Evolutionary conservation across 2,329 filamentous ascomycete genomes (phyloP).

Genomic region (Massarina eburnea): DNA sequence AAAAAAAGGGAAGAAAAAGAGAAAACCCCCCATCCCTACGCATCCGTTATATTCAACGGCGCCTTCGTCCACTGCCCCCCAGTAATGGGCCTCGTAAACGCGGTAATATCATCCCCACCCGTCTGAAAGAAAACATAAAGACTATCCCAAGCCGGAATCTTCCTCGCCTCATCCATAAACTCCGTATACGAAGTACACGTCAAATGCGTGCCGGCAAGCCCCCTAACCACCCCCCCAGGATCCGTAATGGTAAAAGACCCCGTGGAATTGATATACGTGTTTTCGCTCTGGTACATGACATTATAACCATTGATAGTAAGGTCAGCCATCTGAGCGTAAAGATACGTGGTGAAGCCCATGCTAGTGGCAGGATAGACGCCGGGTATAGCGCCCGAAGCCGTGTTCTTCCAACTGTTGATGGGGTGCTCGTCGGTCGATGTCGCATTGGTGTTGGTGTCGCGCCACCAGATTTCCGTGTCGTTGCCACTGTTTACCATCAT

Average conservation of each 20-base stretch:
- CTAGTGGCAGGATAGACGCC: slow-evolving; percentile 44
- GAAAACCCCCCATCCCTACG: neutral
- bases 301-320: slow-evolving; percentile 44
- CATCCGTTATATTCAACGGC: neutral
- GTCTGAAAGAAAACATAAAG: slow-evolving; percentile 39
- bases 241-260: slow-evolving; percentile 38
- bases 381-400: slow-evolving; percentile 29
- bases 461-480: slow-evolving; percentile 48
- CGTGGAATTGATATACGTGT: slow-evolving; percentile 33
- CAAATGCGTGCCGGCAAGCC: slow-evolving; percentile 45
- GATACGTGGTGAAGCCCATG: slow-evolving; percentile 47
- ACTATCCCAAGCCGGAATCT: slow-evolving; percentile 20
- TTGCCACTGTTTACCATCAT: slow-evolving; percentile 47
- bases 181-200: slow-evolving; percentile 37
- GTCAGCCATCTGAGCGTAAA: slow-evolving; percentile 45
- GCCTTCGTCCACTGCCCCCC: slow-evolving; percentile 35
- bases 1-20: neutral
- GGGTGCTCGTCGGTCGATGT: slow-evolving; percentile 36
- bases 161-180: slow-evolving; percentile 18
- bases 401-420: slow-evolving; percentile 44
- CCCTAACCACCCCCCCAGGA: slow-evolving; percentile 27
- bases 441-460: slow-evolving; percentile 43
- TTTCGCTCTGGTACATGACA: slow-evolving; percentile 42
- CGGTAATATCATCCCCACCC: slow-evolving; percentile 32
- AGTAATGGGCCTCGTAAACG: slow-evolving; percentile 23